phyloP scores from a whole-genome alignment of 2,329 filamentous ascomycete genomes.

The Pseudogymnoascus sp. region DNA sequence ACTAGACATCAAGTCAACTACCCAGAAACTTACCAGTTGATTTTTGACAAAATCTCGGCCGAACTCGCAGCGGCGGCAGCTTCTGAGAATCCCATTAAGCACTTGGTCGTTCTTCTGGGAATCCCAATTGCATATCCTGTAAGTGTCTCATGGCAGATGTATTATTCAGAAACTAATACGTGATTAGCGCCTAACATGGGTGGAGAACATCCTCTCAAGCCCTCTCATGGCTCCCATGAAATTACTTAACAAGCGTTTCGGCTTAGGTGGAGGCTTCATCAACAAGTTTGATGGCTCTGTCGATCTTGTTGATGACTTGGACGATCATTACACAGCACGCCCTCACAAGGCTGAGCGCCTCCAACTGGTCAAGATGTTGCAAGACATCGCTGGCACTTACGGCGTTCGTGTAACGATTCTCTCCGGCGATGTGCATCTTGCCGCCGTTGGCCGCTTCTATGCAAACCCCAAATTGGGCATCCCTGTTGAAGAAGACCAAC shows the following conservation, averaged over 20 bases:
- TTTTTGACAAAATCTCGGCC: slow-evolving; percentile 67
- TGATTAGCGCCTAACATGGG: slow-evolving; percentile 73
- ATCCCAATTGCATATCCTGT: slow-evolving; percentile 80
- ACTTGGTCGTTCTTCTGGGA: slow-evolving; percentile 78
- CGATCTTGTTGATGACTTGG: slow-evolving; percentile 84
- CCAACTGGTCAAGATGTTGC: slow-evolving; percentile 69
- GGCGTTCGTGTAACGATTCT: slow-evolving; percentile 87
- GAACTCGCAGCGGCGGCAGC: slow-evolving; percentile 63
- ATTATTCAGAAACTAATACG: slow-evolving; percentile 17
- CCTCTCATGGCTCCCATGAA: slow-evolving; percentile 83
- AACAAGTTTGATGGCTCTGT: slow-evolving; percentile 92
- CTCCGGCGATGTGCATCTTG: slow-evolving; percentile 88
- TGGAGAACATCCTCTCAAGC: slow-evolving; percentile 84
- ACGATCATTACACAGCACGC: slow-evolving; percentile 91
- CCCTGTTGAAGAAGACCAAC: slow-evolving; percentile 71
- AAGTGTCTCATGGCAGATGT: slow-evolving; percentile 41
- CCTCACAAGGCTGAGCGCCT: slow-evolving; percentile 87
- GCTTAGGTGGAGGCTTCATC: slow-evolving; percentile 77
- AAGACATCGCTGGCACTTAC: slow-evolving; percentile 75
- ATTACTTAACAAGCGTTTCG: slow-evolving; percentile 84
- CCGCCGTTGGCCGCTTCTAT: slow-evolving; percentile 89
- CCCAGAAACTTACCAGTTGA: slow-evolving; percentile 75
- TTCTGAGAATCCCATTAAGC: slow-evolving; percentile 70
- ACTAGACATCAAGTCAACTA: slow-evolving; percentile 94
- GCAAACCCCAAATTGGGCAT: slow-evolving; percentile 75